phyloP scores from a whole-genome alignment of 2,329 filamentous ascomycete species.

The Colletotrichum tabaci region DNA sequence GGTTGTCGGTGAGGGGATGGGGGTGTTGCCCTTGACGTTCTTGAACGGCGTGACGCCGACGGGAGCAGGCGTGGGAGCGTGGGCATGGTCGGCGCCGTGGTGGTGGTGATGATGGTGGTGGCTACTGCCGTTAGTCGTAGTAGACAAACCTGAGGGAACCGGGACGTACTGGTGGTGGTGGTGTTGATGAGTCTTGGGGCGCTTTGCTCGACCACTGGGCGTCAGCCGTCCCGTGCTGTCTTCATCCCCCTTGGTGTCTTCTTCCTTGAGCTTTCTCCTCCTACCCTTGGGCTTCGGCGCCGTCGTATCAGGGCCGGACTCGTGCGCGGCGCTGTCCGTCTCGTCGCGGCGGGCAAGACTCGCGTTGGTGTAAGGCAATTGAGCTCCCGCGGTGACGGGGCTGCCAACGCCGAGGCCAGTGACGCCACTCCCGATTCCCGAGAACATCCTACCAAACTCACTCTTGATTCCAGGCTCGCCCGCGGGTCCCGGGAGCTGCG shows the following conservation, averaged over 20 bases:
- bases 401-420: slow-evolving; percentile 66
- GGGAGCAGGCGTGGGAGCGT: slow-evolving; percentile 58
- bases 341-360: slow-evolving; percentile 68
- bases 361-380: slow-evolving; percentile 63
- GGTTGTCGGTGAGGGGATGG: slow-evolving; percentile 60
- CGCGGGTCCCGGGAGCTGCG: slow-evolving; percentile 82
- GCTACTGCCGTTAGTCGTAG: slow-evolving; percentile 47
- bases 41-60: slow-evolving; percentile 63
- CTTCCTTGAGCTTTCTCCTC: slow-evolving; percentile 82
- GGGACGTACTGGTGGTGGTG: slow-evolving; percentile 77
- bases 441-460: slow-evolving; percentile 95
- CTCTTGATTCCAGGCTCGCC: slow-evolving; percentile 93
- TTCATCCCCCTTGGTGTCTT: slow-evolving; percentile 78
- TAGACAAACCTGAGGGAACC: slow-evolving; percentile 43
- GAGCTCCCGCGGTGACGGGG: slow-evolving; percentile 61
- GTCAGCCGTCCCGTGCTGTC: slow-evolving; percentile 74
- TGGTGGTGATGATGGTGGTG: slow-evolving; percentile 75
- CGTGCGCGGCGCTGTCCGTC: slow-evolving; percentile 60
- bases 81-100: slow-evolving; percentile 63
- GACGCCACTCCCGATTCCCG: slow-evolving; percentile 81
- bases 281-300: slow-evolving; percentile 66
- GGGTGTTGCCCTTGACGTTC: slow-evolving; percentile 62
- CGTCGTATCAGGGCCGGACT: slow-evolving; percentile 58
- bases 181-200: slow-evolving; percentile 76
- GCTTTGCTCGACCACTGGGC: slow-evolving; percentile 73